These are phyloP conservation scores for Vigna reflexopilosa DNA, from an alignment of 306 rosid species.

Conservation along the genomic window DNA sequence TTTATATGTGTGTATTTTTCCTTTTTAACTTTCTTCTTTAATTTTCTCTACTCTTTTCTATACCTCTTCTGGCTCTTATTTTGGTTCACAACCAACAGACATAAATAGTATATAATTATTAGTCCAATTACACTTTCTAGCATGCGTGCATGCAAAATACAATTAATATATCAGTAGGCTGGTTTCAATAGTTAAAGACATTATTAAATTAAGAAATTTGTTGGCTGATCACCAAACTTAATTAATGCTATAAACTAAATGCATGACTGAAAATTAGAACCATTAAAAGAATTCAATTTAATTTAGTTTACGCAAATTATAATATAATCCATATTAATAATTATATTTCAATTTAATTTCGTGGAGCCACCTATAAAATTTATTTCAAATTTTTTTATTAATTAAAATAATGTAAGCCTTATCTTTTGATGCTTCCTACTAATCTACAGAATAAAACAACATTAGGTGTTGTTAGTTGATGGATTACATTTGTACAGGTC, in stretches of 20 bases:
- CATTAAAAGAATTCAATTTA: no score
- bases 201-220: conserved; percentile 10
- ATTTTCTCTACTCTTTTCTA: neutral
- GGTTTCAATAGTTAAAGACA: neutral
- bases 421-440: no score
- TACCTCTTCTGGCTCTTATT: neutral
- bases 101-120: neutral
- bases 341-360: no score
- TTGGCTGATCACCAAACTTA: conserved; percentile 5
- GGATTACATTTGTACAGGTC: no score
- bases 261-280: neutral
- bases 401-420: no score
- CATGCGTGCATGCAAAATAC: neutral
- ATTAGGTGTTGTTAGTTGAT: no score
- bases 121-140: neutral
- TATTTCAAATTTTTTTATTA: no score
- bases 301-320: no score
- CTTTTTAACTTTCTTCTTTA: neutral
- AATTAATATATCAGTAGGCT: neutral
- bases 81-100: neutral
- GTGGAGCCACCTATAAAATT: no score
- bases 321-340: no score
- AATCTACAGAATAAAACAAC: no score
- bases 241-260: conserved; percentile 7
- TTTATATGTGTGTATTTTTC: no score